Evolutionary conservation across 371 early-diverging fungal species (phyloP).

Genomic region (Circinella minor): DNA sequence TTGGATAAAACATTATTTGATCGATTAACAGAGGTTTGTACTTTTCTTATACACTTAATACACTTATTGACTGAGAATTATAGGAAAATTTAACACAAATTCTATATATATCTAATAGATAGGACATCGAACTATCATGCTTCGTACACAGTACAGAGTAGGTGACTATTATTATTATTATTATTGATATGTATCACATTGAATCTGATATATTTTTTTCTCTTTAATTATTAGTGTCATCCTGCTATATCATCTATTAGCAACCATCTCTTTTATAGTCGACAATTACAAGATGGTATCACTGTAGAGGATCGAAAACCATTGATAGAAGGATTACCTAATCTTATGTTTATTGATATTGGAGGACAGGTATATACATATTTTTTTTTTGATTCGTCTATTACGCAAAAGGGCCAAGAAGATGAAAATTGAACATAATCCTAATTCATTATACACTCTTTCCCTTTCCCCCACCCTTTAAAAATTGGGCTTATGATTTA

Average conservation of each 20-base stretch:
- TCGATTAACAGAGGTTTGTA: conserved; percentile 65
- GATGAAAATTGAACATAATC: too few species aligned
- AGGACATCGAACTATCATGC: conserved; percentile 60
- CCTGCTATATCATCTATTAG: conserved; percentile 79
- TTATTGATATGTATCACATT: background rate
- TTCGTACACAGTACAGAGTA: conserved; percentile 88
- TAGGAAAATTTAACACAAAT: background rate
- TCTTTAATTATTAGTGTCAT: conserved; percentile 66
- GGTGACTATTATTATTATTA: conserved; percentile 14
- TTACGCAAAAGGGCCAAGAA: too few species aligned
- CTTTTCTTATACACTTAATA: background rate
- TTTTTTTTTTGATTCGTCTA: too few species aligned
- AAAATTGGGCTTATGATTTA: too few species aligned
- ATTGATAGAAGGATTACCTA: conserved; percentile 62
- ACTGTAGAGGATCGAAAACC: conserved; percentile 52
- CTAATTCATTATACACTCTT: background rate
- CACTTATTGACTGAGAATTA: background rate
- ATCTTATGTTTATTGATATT: conserved; percentile 74
- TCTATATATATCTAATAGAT: conserved; percentile 14
- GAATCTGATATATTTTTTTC: background rate
- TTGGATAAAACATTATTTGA: conserved; percentile 90
- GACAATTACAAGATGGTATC: conserved; percentile 64
- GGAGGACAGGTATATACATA: conserved; percentile 39
- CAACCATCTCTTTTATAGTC: conserved; percentile 80
- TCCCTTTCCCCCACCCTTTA: too few species aligned